These are phyloP conservation scores for Penicillium crystallinum DNA, from an alignment of 495 filamentous ascomycete genomes.

Conservation along the genomic window DNA sequence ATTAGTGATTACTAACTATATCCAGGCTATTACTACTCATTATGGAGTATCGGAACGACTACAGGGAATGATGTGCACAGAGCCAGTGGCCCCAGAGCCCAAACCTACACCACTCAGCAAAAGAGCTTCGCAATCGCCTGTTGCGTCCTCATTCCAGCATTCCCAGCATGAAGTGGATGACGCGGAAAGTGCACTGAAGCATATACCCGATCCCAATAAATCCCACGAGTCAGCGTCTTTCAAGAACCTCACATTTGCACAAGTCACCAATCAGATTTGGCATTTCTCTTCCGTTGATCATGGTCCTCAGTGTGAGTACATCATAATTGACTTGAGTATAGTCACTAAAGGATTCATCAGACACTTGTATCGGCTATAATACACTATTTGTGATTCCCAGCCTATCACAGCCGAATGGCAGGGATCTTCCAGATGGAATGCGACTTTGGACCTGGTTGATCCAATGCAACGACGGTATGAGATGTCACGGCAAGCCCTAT, in stretches of 20 bases:
- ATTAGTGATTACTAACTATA: neutral
- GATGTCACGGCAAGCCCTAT: neutral
- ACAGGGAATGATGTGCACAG: slow-evolving; percentile 58
- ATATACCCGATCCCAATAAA: slow-evolving; percentile 19
- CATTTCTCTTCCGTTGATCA: slow-evolving; percentile 60
- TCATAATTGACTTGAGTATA: neutral
- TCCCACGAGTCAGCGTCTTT: slow-evolving; percentile 23
- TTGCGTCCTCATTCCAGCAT: slow-evolving; percentile 4
- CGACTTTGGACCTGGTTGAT: slow-evolving; percentile 75
- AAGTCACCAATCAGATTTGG: slow-evolving; percentile 58
- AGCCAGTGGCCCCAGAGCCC: slow-evolving; percentile 35
- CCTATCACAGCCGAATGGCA: slow-evolving; percentile 28
- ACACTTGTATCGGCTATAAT: slow-evolving; percentile 79
- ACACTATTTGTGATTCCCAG: slow-evolving; percentile 58
- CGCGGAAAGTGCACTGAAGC: slow-evolving; percentile 31
- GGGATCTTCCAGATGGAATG: slow-evolving; percentile 54
- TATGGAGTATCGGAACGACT: slow-evolving; percentile 68
- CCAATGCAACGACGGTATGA: slow-evolving; percentile 70
- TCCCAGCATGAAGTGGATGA: slow-evolving; percentile 21
- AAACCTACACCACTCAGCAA: slow-evolving; percentile 11
- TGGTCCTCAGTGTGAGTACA: slow-evolving; percentile 46
- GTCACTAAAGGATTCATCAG: slow-evolving; percentile 29
- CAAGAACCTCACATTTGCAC: slow-evolving; percentile 34
- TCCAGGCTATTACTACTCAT: slow-evolving; percentile 36
- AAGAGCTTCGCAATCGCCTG: slow-evolving; percentile 11